Base-by-base conservation (phyloP, 2,329 filamentous ascomycete species). In the Monosporascus sp. region DNA sequence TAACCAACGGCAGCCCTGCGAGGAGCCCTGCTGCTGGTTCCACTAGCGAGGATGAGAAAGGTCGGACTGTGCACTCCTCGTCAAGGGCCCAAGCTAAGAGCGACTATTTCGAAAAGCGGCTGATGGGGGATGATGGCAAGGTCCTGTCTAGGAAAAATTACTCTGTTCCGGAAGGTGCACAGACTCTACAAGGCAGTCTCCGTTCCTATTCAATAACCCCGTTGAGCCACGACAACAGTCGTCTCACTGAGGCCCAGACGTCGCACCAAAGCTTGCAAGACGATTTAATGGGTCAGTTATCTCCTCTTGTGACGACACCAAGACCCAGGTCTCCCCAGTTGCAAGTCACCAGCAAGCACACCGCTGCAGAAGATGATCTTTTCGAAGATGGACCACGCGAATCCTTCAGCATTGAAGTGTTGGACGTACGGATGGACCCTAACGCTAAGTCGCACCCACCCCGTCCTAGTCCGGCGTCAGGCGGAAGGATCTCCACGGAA, bases 1-100 rank as follows among this genome's bases (percentile, higher is more conserved):
- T 87, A 52, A 84, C 74, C 22, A 87, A 87, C 64, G 83, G 81
- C 15, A 80, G 76, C 52, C 83, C 83, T 2, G 66, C 67, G 15
- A 67, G 70, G n/a, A 81, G 76, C 47, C 69, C 74, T 15, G 52
- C 58, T 15, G 52, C 52, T 47, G 54, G 60, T 46, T 37, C 46
- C 37, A 51, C 52, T 44, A 50, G 55, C 18, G 43, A 37, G 25
- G 49, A 38, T n/a, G 38, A 49, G 39, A 35, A 39, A 15, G 45
- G 54, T 17, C 46, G 35, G 9, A 18, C 48, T 25, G 35, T 53
- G 17, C 39, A 24, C 27, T 24, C 37, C 11, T 39, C 31, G 14
- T 15, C 14, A 15, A 39, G 37, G 11, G 48, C 31, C 43, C 37
- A 46, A 46, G 31, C 31, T 35, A 35, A 35, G 31, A 50, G 47